Evolutionary conservation across 345 rosid genomes (phyloP), one percentile per base, ranked within the genome.

Genomic region (Erodium maritimum): DNA sequence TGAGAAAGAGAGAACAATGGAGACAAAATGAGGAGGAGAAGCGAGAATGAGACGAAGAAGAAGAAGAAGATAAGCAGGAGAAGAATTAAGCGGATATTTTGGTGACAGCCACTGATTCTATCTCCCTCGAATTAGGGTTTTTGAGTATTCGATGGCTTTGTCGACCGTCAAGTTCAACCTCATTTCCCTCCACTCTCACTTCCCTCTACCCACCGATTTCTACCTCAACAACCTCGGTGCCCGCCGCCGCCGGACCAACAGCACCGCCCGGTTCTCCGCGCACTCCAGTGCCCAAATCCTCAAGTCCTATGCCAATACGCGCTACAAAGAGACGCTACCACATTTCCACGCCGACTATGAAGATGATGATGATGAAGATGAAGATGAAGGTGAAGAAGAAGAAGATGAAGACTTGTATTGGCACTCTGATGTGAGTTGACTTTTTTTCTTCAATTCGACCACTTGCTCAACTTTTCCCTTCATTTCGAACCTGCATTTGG

Each of bases 251-350:
- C n/a, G 64, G 21, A 25, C 18, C 4, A 25, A 67, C 50, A 69
- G 59, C 46, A 54, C 57, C 9, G 64, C 78, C 58, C 63, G 70
- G 66, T 73, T 66, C 25, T 75, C 83, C 51, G 67, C 84, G 20
- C 99, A 88, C 64, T 86, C 96, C 18, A 85, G 82, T 54, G 82
- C 95, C 54, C 81, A 74, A 75, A 83, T 88, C 67, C 80, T 88
- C 68, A 93, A 93, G 71, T 68, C 79, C 21, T 83, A 86, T 61
- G 74, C 75, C 63, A 88, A 81, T 77, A 80, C 95, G 1, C 70
- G 77, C 62, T 75, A 67, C 60, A 88, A 93, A 7, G 79, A 77
- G 56, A 60, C 59, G 3, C 59, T 81, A 50, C 77, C 73, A 58
- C 72, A 78, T 0, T 87, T 83, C 45, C 81, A 77, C 2, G 72